A percentile compares a stretch with the other conserved stretches of the same genome.
Evolutionary conservation across 164 flowering plant genomes (phyloP).

Genomic region (Annona squamosa): DNA sequence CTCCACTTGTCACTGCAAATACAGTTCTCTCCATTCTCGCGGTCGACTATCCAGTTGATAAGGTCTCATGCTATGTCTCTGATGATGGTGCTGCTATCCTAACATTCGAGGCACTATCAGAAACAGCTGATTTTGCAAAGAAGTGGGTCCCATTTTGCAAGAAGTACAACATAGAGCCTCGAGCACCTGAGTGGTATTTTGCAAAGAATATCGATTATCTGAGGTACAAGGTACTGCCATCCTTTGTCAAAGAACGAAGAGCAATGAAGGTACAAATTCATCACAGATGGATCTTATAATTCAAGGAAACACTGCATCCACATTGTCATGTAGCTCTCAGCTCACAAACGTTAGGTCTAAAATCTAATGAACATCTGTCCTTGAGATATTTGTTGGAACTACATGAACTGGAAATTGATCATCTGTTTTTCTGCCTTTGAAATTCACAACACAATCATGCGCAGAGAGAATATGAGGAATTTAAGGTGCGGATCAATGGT

Average conservation of each 20-base stretch:
- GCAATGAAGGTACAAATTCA: slow-evolving; percentile 68
- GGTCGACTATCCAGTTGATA: slow-evolving; percentile 31
- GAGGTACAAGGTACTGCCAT: slow-evolving; percentile 79
- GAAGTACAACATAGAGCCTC: slow-evolving; percentile 77
- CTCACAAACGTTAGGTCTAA: no score
- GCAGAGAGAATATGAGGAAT: no score
- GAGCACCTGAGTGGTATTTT: slow-evolving; percentile 94
- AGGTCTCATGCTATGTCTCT: no score
- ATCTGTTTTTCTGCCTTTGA: no score
- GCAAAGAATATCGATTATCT: slow-evolving; percentile 76
- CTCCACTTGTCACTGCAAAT: slow-evolving; percentile 33
- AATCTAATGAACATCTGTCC: no score
- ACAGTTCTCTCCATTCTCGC: slow-evolving; percentile 91
- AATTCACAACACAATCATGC: no score
- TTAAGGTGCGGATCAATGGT: no score
- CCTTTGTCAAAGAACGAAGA: slow-evolving; percentile 86
- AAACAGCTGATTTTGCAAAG: slow-evolving; percentile 86
- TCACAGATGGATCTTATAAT: no score
- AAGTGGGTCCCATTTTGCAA: slow-evolving; percentile 26
- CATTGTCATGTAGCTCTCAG: no score
- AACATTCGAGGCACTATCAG: slow-evolving; percentile 82
- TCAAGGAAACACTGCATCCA: no score
- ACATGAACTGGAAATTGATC: no score
- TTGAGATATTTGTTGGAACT: no score
- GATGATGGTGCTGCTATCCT: slow-evolving; percentile 30